Evolutionary conservation across 176 grass and related monocot species (phyloP), one percentile per base, ranked within the genome.

Genomic region (Oryza australiensis): DNA sequence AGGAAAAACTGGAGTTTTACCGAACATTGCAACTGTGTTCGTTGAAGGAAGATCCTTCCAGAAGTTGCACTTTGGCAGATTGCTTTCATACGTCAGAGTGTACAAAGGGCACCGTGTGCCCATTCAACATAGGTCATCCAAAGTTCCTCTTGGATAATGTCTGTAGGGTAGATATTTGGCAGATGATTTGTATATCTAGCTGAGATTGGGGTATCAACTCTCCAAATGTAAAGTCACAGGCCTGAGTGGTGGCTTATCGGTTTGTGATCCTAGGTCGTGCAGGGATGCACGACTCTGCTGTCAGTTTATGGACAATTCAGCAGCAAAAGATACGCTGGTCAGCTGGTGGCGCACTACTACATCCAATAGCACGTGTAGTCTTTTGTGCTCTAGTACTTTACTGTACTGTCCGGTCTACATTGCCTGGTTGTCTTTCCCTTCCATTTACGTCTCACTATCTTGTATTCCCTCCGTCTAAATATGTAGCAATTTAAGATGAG

Each of bases 41-140:
- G 28, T 43, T 43, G 60, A 82, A 78, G 41, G 68, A 66, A 67
- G 63, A 78, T 26, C 24, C 40, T 78, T 79, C 46, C 68, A 30
- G 15, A 74, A 79, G 48, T 65, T 75, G 20, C 60, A 70, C 57
- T 55, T 70, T 62, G 33, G 79, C 68, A 86, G 83, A 71, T 68
- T 78, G 70, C 87, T 43, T 75, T 48, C 68, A 83, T 80, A 88
- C 26, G 70, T 40, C 28, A 70, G 66, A 83, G 48, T 74, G 72
- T 75, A 90, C 62, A 69, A 69, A 28, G 84, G 80, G 68, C 38
- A 46, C 26, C 67, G 12, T 28, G 16, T 86, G 68, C 70, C 83
- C 84, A 68, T 68, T 62, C 49, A 82, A 78, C 62, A 86, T 62
- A 75, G 74, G 69, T 74, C 78, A 68, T 62, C 60, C 46, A 86